phyloP scores from a whole-genome alignment of 2,329 filamentous ascomycete species.

The Fusarium papillatum region DNA sequence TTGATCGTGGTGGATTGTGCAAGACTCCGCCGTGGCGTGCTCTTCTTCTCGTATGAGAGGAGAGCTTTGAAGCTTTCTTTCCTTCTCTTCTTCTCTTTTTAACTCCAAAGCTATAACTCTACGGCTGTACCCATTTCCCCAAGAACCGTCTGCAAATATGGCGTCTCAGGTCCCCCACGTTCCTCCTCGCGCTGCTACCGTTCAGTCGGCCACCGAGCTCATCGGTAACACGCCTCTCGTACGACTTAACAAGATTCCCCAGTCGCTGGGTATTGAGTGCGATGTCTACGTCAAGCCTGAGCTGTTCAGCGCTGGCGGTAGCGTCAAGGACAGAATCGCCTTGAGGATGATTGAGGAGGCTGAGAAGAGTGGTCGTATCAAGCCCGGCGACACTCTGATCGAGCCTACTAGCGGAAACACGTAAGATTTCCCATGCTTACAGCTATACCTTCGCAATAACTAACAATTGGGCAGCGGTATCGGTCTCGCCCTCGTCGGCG shows the following conservation, averaged over 20 bases:
- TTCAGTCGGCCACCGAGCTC: constrained; percentile 79
- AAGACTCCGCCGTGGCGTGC: constrained; percentile 44
- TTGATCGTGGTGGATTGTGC: constrained; percentile 23
- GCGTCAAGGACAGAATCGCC: constrained; percentile 94
- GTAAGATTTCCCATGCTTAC: constrained; percentile 47
- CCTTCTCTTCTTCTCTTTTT: background rate
- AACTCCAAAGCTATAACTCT: background rate
- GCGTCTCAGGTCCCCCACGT: constrained; percentile 48
- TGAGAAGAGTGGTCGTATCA: constrained; percentile 92
- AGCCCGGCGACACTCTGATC: constrained; percentile 96
- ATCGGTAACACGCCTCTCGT: constrained; percentile 96
- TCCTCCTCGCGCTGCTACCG: constrained; percentile 52
- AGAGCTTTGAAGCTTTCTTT: constrained; percentile 3
- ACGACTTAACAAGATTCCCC: constrained; percentile 89
- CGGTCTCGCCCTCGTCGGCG: constrained; percentile 90
- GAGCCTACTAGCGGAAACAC: constrained; percentile 98
- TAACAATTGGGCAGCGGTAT: constrained; percentile 71
- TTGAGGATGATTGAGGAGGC: constrained; percentile 97
- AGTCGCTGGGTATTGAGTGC: constrained; percentile 89
- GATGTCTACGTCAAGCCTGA: constrained; percentile 92
- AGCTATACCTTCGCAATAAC: background rate
- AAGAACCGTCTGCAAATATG: constrained; percentile 29
- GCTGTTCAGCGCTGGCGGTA: constrained; percentile 92
- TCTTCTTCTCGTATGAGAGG: constrained; percentile 33
- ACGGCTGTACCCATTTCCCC: background rate